Evolutionary conservation across 257 asterid genomes (phyloP), one percentile per base, ranked within the genome.

Genomic region (Solanum chilense): DNA sequence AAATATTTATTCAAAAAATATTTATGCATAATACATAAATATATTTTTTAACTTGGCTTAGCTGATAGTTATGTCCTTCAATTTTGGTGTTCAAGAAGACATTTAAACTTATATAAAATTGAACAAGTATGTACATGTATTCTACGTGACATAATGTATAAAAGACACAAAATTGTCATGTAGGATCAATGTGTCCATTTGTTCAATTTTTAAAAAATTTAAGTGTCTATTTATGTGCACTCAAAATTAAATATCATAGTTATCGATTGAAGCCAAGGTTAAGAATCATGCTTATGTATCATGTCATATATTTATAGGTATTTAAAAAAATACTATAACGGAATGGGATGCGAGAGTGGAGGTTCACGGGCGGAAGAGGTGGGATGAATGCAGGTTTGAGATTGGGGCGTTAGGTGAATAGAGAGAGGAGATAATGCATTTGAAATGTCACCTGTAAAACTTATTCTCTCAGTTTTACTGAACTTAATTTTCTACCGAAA

Each of bases 261-360:
- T 18, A 3, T 0, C n/a, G 1, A 0, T 1, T 56, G n/a, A 56
- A 2, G 2, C 2, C 2, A 56, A 18, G 62, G n/a, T 56, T 56
- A 7, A 56, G 5, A 9, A 23, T 7, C 8, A 56, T 41, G 2
- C 0, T 56, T 56, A 18, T 56, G 11, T 56, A 18, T 56, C 7
- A 56, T 56, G n/a, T 3, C 64, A 18, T 18, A 56, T 56, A 56
- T 56, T 18, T 66, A 66, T 1, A 66, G 13, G 2, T 66, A 66
- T 27, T 66, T 6, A 6, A 68, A 1, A 11, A 25, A 66, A 66
- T 5, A 64, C 2, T 11, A 25, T 25, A 2, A 23, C 1, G 33
- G 4, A n/a, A 2, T n/a, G 16, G 2, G 5, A n/a, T 2, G 8
- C 15, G 15, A 11, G 31, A 10, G 31, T 23, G 15, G 31, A 23